Evolutionary conservation across 805 yeast species (phyloP).

Genomic region (Pichia nakasei): DNA sequence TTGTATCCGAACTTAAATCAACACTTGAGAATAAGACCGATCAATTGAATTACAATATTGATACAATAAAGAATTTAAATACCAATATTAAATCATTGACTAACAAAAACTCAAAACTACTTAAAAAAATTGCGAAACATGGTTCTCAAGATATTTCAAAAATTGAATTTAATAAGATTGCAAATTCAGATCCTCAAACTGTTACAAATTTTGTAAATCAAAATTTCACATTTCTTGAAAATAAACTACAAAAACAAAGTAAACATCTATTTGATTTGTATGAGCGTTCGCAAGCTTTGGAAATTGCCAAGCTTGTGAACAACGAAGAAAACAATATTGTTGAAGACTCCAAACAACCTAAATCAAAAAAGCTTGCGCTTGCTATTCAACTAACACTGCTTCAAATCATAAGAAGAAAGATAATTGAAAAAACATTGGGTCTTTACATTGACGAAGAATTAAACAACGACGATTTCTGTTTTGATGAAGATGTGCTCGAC

Average conservation of each 20-base stretch:
- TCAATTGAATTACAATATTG: constrained; percentile 40
- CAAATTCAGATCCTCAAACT: background rate
- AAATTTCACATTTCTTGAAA: background rate
- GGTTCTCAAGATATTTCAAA: background rate
- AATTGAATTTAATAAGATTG: background rate
- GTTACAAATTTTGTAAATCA: background rate
- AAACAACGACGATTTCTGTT: constrained; percentile 7
- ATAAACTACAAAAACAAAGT: constrained; percentile 7
- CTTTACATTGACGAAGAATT: constrained; percentile 2
- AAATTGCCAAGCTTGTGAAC: constrained; percentile 49
- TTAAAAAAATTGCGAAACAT: constrained; percentile 6
- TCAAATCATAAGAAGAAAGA: constrained; percentile 32
- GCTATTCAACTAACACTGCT: constrained; percentile 31
- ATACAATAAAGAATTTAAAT: constrained; percentile 32
- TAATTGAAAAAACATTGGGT: constrained; percentile 1
- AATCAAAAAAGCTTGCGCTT: constrained; percentile 15
- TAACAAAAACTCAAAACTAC: constrained; percentile 13
- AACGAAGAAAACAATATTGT: constrained; percentile 32
- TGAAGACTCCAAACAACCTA: constrained; percentile 1
- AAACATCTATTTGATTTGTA: constrained; percentile 27
- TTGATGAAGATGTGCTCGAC: constrained; percentile 10
- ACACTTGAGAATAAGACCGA: constrained; percentile 37
- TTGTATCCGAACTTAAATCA: constrained; percentile 16
- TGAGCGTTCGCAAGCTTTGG: constrained; percentile 59
- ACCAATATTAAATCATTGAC: constrained; percentile 29